These are phyloP conservation scores for Prinsepia uniflora DNA, from an alignment of 306 rosid genomes.

Conservation along the genomic window DNA sequence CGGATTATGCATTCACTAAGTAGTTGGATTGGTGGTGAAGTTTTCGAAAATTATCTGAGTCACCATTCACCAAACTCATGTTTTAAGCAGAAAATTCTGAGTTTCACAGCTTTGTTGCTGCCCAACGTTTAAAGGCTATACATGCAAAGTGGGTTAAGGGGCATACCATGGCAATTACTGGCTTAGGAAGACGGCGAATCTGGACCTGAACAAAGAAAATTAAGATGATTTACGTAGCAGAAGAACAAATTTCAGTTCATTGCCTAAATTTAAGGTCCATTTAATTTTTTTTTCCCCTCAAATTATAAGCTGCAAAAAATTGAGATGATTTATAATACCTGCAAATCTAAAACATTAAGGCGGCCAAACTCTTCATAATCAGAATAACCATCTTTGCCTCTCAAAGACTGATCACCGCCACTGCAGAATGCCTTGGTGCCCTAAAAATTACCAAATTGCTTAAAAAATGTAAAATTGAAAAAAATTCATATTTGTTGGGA, in stretches of 20 bases:
- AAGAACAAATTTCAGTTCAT: background rate
- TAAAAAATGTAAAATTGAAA: background rate
- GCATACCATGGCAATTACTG: conserved; percentile 86
- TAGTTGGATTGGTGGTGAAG: background rate
- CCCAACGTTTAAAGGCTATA: background rate
- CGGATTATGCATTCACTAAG: background rate
- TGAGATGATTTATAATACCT: conserved; percentile 36
- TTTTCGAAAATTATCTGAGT: background rate
- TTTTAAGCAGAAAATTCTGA: background rate
- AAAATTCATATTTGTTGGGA: background rate
- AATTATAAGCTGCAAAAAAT: background rate
- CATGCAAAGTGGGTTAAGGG: conserved; percentile 4
- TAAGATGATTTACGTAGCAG: background rate
- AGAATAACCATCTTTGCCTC: conserved; percentile 74
- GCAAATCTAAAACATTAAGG: conserved; percentile 86
- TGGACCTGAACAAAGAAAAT: conserved; percentile 46
- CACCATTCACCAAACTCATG: too few relatives aligned
- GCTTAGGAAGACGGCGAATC: conserved; percentile 90
- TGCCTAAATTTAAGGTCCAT: background rate
- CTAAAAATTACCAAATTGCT: conserved; percentile 27
- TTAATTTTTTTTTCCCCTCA: background rate
- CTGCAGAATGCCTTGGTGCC: conserved; percentile 87
- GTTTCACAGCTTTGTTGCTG: background rate
- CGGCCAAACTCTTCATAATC: conserved; percentile 57
- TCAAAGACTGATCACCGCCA: conserved; percentile 85